phyloP scores from a whole-genome alignment of 148 eudicot species.

The Amaranthus palmeri region DNA sequence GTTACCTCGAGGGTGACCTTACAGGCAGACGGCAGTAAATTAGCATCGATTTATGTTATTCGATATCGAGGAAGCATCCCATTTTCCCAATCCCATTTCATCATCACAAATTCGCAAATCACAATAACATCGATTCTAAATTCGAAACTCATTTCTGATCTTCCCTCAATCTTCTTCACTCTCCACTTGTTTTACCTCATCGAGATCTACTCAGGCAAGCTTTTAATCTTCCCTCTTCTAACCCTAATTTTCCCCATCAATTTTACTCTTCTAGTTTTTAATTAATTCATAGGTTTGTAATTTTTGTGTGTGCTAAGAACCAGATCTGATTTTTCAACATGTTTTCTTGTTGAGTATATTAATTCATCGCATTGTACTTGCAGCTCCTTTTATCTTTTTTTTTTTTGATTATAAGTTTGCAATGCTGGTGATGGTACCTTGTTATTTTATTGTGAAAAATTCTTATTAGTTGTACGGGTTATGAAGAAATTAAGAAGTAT shows the following conservation, averaged over 20 bases:
- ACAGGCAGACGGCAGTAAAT: too few relatives aligned
- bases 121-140: too few relatives aligned
- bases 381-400: not conserved
- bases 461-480: not conserved
- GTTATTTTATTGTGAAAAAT: not conserved
- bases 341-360: not conserved
- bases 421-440: not conserved
- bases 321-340: constrained; percentile 6
- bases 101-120: too few relatives aligned
- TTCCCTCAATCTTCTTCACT: not conserved
- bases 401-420: not conserved
- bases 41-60: too few relatives aligned
- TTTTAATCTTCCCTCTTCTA: not conserved
- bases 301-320: not conserved
- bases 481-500: not conserved
- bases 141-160: too few relatives aligned
- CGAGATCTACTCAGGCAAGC: constrained; percentile 15
- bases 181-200: not conserved
- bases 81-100: too few relatives aligned
- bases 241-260: not conserved
- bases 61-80: too few relatives aligned
- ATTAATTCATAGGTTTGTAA: too few relatives aligned
- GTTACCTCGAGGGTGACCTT: too few relatives aligned
- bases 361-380: too few relatives aligned
- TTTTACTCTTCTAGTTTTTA: too few relatives aligned